Conservation (phyloP, 2,329 filamentous ascomycete genomes). For the Hymenoscyphus infarciens region DNA sequence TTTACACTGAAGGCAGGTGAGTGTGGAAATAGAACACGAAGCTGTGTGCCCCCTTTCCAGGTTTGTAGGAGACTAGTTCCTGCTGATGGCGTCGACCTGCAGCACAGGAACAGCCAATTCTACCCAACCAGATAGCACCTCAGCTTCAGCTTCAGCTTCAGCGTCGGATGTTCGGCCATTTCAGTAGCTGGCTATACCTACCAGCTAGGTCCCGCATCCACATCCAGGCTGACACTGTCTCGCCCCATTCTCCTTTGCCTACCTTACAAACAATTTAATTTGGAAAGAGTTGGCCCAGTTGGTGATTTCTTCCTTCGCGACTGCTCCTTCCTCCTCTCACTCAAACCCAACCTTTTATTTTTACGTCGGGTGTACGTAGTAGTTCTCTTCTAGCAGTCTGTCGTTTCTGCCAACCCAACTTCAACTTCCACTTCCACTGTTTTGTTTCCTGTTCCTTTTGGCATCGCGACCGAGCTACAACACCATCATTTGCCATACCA, state of each 20-base stretch:
- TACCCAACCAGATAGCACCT: background rate
- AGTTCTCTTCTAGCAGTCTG: background rate
- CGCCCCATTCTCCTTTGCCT: background rate
- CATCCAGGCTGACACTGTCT: background rate
- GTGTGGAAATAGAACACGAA: background rate
- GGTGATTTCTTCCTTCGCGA: background rate
- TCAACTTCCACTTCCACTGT: background rate
- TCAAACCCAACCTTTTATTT: too few relatives aligned
- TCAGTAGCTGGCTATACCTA: background rate
- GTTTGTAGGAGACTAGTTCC: background rate
- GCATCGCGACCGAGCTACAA: background rate
- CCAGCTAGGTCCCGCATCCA: background rate
- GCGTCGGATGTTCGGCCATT: background rate
- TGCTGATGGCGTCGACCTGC: background rate
- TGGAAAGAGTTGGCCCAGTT: background rate
- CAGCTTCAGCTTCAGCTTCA: background rate
- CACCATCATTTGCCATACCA: slow-evolving; percentile 5
- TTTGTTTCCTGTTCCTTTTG: background rate
- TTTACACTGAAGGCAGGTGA: too few relatives aligned
- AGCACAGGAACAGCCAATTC: background rate
- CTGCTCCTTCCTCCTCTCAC: slow-evolving; percentile 6
- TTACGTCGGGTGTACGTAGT: background rate
- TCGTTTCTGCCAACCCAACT: background rate
- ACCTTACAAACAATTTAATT: background rate
- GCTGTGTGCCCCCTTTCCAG: background rate